These are phyloP conservation scores for Solanum ossicruentum DNA, from an alignment of 257 asterid genomes.

Conservation along the genomic window DNA sequence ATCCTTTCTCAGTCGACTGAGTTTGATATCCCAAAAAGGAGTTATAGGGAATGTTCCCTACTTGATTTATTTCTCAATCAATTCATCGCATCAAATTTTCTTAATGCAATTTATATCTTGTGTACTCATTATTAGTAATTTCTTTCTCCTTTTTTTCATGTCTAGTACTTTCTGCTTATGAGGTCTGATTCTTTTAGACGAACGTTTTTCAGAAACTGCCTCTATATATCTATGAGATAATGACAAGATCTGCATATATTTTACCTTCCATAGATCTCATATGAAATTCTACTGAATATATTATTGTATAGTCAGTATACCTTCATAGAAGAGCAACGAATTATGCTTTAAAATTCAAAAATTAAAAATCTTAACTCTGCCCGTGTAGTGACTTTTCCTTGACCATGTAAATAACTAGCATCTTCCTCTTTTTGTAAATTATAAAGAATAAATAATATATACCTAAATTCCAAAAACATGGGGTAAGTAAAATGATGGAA, in stretches of 20 bases:
- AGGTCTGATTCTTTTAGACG: no score
- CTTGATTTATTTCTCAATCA: rapidly evolving
- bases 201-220: no score
- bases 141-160: no score
- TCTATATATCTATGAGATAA: no score
- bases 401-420: neutral
- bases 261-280: no score
- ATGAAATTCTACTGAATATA: no score
- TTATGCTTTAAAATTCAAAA: rapidly evolving
- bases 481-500: neutral
- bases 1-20: neutral
- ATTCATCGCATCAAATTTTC: neutral
- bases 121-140: no score
- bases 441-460: neutral
- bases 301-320: rapidly evolving
- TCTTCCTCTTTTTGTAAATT: neutral
- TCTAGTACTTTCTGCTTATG: no score
- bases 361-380: neutral
- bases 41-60: neutral
- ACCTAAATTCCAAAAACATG: neutral
- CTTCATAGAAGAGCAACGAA: rapidly evolving
- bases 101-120: neutral
- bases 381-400: neutral
- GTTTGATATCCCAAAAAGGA: neutral
- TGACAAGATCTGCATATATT: no score